These are phyloP conservation scores for Colletotrichum cordylinicola DNA, from an alignment of 2,329 filamentous ascomycete species.

Conservation along the genomic window DNA sequence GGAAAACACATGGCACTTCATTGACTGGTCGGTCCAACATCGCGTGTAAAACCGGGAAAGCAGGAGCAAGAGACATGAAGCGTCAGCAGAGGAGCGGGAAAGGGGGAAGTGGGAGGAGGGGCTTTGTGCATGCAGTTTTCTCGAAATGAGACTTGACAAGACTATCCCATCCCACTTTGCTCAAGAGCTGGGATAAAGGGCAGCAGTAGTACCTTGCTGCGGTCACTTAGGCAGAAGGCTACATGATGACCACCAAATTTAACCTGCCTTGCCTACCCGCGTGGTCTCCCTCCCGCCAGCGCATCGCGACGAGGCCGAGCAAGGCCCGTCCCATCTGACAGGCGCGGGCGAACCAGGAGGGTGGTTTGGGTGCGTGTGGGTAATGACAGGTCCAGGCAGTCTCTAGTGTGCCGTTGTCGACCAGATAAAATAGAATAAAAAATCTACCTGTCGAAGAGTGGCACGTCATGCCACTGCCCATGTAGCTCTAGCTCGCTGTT, in stretches of 20 bases:
- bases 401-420: not conserved
- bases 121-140: not conserved
- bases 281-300: constrained; percentile 6
- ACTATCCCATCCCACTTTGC: not conserved
- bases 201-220: not conserved
- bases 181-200: not conserved
- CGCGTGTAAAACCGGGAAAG: not conserved
- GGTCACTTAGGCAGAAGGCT: not conserved
- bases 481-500: not conserved
- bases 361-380: not conserved
- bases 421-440: not conserved
- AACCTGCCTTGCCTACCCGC: not conserved
- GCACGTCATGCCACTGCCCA: constrained; percentile 6
- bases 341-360: not conserved
- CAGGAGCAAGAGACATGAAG: not conserved
- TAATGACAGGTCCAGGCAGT: not conserved
- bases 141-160: not conserved
- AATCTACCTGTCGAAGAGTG: not conserved
- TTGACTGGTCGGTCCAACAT: not conserved
- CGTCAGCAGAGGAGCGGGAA: not conserved
- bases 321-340: constrained; percentile 21
- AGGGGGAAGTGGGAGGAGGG: not conserved
- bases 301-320: constrained; percentile 16
- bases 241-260: not conserved
- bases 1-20: not conserved